Base-by-base conservation (phyloP, 1,284 basidiomycete genomes). In the Naganishia cerealis region DNA sequence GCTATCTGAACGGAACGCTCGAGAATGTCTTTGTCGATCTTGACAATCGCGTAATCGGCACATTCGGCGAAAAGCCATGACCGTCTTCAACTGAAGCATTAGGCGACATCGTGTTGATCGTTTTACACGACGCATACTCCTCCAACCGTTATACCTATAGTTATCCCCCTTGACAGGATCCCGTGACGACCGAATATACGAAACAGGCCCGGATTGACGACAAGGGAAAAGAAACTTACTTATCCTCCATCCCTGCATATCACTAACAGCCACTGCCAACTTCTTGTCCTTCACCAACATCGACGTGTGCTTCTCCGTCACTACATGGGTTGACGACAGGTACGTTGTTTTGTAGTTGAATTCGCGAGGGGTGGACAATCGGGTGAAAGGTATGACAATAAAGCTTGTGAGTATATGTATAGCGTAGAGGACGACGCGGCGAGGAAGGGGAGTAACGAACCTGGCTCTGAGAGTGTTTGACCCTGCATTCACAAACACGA, bases 241-340 rank as follows among this genome's bases (percentile, higher is more conserved):
- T 82, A 98, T 91, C 81, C 96, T 86, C 96, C 96, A 99, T 74
- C 96, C 96, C 82, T 99, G 96, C 96, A 99, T 99, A 83, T 98
- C 94, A 53, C 91, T 90, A 58, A 97, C 85, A 12, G 87, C 90
- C 80, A 89, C 98, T 71, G 87, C 81, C 79, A 89, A 90, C 71
- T 88, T 87, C 72, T 86, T 87, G 85, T 72, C 75, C 52, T 95
- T 88, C 75, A 85, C 85, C 67, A 92, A 94, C 42, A 85, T 81
- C 72, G 90, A 87, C 39, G 91, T 90, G 78, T 86, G 86, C 86
- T 97, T 99, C 73, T 88, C 87, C 69, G 89, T 92, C 56, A 90
- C 70, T 70, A 56, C 33, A 48, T 61, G 8, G 16, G 29, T 10
- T 16, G 18, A 61, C 21, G 29, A 43, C 43, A 18, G 39, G 16